Evolutionary conservation across 306 rosid species (phyloP).

Genomic region (Castanospermum australe): DNA sequence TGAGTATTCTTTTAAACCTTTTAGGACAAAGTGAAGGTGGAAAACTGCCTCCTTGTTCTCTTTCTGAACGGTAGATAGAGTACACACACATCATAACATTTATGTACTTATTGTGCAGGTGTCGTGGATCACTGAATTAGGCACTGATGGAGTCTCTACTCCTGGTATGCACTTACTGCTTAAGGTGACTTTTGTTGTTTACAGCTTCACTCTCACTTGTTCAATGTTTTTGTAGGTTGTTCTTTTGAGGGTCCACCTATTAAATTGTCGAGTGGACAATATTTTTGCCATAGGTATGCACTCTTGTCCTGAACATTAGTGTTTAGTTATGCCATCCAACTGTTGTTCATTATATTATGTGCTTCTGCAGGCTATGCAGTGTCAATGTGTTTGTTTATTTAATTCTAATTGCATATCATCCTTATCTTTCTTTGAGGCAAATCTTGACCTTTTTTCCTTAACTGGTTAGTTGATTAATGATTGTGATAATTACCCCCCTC

Average conservation of each 20-base stretch:
- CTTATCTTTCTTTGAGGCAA: constrained; percentile 1
- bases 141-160: constrained; percentile 24
- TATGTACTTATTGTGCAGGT: constrained; percentile 48
- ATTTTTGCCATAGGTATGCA: constrained; percentile 39
- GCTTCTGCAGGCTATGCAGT: constrained; percentile 21
- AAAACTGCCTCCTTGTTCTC: not conserved
- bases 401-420: constrained; percentile 1
- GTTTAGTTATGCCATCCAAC: constrained; percentile 1
- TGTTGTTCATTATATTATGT: constrained; percentile 14
- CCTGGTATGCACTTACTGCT: constrained; percentile 41
- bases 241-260: not conserved
- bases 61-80: not conserved
- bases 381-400: not conserved
- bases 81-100: constrained; percentile 2
- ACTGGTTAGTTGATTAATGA: not conserved
- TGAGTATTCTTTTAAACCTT: constrained; percentile 3
- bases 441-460: not conserved
- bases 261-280: constrained; percentile 24
- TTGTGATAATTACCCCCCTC: not conserved
- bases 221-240: constrained; percentile 24
- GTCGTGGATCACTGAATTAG: constrained; percentile 94
- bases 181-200: constrained; percentile 21
- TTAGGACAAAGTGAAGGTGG: not conserved
- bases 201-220: not conserved
- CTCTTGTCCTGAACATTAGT: not conserved